Base-by-base conservation (phyloP, 2,329 filamentous ascomycete species). In the Aureobasidium pullulans region DNA sequence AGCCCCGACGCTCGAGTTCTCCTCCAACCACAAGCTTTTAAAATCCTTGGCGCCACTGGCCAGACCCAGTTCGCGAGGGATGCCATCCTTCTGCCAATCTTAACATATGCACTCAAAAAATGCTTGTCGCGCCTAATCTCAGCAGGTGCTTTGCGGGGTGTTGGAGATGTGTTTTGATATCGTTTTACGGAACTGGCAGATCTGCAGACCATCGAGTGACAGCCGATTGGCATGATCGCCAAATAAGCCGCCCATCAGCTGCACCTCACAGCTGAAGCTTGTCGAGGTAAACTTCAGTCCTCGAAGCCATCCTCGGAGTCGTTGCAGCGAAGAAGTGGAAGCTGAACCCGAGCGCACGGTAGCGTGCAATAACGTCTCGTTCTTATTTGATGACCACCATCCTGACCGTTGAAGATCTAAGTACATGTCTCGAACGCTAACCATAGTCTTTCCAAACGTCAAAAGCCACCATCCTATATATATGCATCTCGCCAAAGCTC, bases 381-480 rank as follows among this genome's bases (percentile, higher is more conserved):
- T 57, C 53, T 39, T 16, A 57, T 57, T 57, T 47, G 53, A 57
- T 57, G 42, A 37, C 29, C 37, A 44, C 40, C 52, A 15, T n/a
- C 37, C 15, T 7, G 16, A 43, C 40, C 39, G 52, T 56, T 56
- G 6, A 3, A 42, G 36, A 56, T 44, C 31, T 44, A 42, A 34
- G 52, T 19, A 54, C 53, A 57, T 47, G 53, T 57, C 53, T 57
- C 16, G 53, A 56, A 56, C 49, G 52, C 52, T 44, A 56, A 52
- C 29, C n/a, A 40, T 40, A 43, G 40, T 7, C 29, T 23, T 39
- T 11, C 42, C 10, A 39, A 57, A 28, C 31, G 8, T 46, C 10
- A 29, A 47, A 57, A 42, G 42, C 53, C 47, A 32, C 19, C 31
- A 16, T 37, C 53, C 53, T 57, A 47, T 57, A 57, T 37, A 47